phyloP scores from a whole-genome alignment of 345 rosid genomes.

The Citrus inodora region DNA sequence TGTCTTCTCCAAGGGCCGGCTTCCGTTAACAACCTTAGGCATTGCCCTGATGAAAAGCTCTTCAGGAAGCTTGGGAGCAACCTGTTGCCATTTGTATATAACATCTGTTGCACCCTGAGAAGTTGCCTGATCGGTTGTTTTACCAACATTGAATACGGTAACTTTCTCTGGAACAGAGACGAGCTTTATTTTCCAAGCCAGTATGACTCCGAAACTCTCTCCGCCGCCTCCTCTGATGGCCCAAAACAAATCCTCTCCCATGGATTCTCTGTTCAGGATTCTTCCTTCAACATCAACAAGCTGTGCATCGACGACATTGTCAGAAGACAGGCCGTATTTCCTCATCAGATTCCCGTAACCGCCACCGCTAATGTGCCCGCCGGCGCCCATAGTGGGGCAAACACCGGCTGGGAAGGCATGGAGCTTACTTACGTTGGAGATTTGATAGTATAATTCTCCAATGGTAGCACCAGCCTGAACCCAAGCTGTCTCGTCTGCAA shows the following conservation, averaged over 20 bases:
- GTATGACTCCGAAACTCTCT: slow-evolving; percentile 45
- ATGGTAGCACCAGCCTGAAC: no score
- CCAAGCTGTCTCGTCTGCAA: no score
- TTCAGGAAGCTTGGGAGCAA: slow-evolving; percentile 28
- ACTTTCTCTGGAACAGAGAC: slow-evolving; percentile 35
- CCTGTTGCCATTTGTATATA: slow-evolving; percentile 34
- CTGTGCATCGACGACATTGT: no score
- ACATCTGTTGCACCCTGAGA: slow-evolving; percentile 26
- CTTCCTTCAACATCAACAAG: no score
- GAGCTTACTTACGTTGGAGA: no score
- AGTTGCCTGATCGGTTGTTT: slow-evolving; percentile 12
- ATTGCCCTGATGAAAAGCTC: slow-evolving; percentile 41
- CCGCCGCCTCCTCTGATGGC: slow-evolving; percentile 58
- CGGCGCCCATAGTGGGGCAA: no score
- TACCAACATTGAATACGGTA: slow-evolving; percentile 29
- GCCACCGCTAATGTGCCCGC: no score
- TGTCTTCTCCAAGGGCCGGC: slow-evolving; percentile 8
- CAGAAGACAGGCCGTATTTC: no score
- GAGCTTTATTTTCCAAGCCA: slow-evolving; percentile 42
- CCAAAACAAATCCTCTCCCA: slow-evolving; percentile 28
- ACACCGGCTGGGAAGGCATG: no score
- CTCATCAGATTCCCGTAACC: no score
- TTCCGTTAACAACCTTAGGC: slow-evolving; percentile 5
- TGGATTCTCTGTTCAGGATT: no score
- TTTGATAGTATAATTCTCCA: no score